A percentile compares a stretch with the other conserved stretches of the same genome.
phyloP scores from a whole-genome alignment of 768 basidiomycete species.

The Lactarius akahatsu region DNA sequence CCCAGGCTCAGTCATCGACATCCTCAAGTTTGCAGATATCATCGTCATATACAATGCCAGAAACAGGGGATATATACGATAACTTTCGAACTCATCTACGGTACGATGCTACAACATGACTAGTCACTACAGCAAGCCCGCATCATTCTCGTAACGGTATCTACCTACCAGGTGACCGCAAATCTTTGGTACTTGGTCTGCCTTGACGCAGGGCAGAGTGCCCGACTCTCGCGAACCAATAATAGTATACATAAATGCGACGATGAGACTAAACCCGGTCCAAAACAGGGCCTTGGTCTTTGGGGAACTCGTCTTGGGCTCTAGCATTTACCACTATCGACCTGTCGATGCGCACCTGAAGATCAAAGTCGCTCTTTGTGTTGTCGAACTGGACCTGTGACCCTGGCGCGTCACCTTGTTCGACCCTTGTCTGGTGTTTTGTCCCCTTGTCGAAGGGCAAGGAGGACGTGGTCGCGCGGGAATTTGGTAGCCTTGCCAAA shows the following conservation, averaged over 20 bases:
- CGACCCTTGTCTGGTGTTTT: neutral
- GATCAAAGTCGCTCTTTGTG: constrained; percentile 19
- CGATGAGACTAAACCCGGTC: constrained; percentile 2
- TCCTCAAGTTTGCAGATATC: neutral
- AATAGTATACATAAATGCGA: too few species aligned
- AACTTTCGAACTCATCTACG: neutral
- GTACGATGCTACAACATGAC: neutral
- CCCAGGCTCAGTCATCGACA: neutral
- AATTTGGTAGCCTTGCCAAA: neutral
- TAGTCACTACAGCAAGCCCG: too few species aligned
- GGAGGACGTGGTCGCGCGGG: neutral
- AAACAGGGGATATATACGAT: neutral
- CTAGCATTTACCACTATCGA: constrained; percentile 6
- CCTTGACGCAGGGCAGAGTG: too few species aligned
- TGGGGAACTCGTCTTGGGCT: neutral
- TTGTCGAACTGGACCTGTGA: neutral
- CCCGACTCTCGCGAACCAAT: too few species aligned
- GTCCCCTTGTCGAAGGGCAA: neutral
- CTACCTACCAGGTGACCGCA: neutral
- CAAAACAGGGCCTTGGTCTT: neutral
- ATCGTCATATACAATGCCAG: neutral
- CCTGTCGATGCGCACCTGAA: constrained; percentile 27
- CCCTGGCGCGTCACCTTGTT: neutral
- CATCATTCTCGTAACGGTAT: neutral
- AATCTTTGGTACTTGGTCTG: too few species aligned